phyloP scores from a whole-genome alignment of 2,329 filamentous ascomycete species.

The Alternaria rosae region DNA sequence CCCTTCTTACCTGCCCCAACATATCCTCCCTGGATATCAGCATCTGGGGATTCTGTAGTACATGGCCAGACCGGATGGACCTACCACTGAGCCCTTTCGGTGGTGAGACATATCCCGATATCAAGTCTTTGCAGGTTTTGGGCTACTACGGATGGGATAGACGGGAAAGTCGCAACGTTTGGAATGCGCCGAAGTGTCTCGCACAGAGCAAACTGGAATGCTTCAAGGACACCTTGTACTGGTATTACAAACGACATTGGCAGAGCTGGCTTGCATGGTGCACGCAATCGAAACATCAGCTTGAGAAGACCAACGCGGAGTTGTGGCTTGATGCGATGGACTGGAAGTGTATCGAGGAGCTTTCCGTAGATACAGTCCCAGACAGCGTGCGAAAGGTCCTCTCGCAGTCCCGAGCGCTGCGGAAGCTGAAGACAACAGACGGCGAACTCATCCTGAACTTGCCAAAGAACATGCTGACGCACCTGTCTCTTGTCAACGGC shows the following conservation, averaged over 20 bases:
- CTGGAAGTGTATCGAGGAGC: slow-evolving; percentile 15
- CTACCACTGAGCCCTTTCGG: slow-evolving; percentile 19
- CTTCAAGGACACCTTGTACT: background rate
- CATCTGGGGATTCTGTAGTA: slow-evolving; percentile 10
- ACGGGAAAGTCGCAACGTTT: background rate
- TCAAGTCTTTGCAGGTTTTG: slow-evolving; percentile 14
- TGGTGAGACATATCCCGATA: slow-evolving; percentile 16
- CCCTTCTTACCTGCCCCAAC: slow-evolving; percentile 19
- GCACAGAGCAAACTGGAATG: background rate
- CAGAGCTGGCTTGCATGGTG: slow-evolving; percentile 1
- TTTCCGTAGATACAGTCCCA: background rate
- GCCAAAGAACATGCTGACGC: slow-evolving; percentile 12
- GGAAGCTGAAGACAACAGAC: slow-evolving; percentile 10
- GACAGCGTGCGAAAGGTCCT: background rate
- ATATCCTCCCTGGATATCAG: slow-evolving; percentile 19
- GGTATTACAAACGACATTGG: background rate
- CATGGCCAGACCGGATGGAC: slow-evolving; percentile 8
- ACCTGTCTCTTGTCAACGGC: slow-evolving; percentile 7
- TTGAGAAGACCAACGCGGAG: slow-evolving; percentile 14
- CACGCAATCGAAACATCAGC: background rate
- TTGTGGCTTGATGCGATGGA: slow-evolving; percentile 26
- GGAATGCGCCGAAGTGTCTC: background rate
- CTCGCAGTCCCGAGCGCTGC: background rate
- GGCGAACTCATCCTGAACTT: slow-evolving; percentile 9
- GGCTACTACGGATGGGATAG: slow-evolving; percentile 17